phyloP scores from a whole-genome alignment of 768 basidiomycete genomes.

The Clavaria fumosa region DNA sequence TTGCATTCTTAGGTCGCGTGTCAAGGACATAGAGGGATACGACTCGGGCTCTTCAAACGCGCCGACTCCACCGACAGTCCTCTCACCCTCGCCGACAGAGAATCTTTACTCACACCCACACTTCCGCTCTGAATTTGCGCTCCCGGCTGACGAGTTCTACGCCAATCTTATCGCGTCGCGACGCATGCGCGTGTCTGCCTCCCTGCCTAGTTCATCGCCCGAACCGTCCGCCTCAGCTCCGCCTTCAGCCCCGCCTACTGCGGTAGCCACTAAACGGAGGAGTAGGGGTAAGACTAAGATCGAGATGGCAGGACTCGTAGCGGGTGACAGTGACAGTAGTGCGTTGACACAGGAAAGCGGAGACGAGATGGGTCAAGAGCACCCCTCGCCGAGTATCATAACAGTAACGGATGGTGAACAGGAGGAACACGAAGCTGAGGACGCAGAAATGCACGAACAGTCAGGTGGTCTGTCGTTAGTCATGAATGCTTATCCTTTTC shows the following conservation, averaged over 20 bases:
- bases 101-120: slow-evolving; percentile 56
- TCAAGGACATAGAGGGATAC: slow-evolving; percentile 27
- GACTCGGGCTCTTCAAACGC: slow-evolving; percentile 28
- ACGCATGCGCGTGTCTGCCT: slow-evolving; percentile 48
- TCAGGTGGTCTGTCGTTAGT: slow-evolving; percentile 34
- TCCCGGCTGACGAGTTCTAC: slow-evolving; percentile 44
- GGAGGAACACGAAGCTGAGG: too few relatives aligned
- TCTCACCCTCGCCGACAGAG: slow-evolving; percentile 53
- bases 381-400: slow-evolving; percentile 48
- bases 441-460: slow-evolving; percentile 39
- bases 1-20: background rate
- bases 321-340: slow-evolving; percentile 74
- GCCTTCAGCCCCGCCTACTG: too few relatives aligned
- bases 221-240: slow-evolving; percentile 10
- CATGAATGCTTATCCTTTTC: slow-evolving; percentile 1
- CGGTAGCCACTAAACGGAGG: slow-evolving; percentile 14
- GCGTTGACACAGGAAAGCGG: slow-evolving; percentile 73
- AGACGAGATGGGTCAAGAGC: slow-evolving; percentile 47
- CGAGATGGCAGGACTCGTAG: slow-evolving; percentile 58
- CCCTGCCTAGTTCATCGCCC: slow-evolving; percentile 32
- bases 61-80: slow-evolving; percentile 33
- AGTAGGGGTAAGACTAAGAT: slow-evolving; percentile 37
- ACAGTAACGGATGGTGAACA: slow-evolving; percentile 64
- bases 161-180: slow-evolving; percentile 47
- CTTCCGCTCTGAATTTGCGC: slow-evolving; percentile 53